Base-by-base conservation (phyloP, 2,329 filamentous ascomycete genomes). In the Paraphaeosphaeria minitans region DNA sequence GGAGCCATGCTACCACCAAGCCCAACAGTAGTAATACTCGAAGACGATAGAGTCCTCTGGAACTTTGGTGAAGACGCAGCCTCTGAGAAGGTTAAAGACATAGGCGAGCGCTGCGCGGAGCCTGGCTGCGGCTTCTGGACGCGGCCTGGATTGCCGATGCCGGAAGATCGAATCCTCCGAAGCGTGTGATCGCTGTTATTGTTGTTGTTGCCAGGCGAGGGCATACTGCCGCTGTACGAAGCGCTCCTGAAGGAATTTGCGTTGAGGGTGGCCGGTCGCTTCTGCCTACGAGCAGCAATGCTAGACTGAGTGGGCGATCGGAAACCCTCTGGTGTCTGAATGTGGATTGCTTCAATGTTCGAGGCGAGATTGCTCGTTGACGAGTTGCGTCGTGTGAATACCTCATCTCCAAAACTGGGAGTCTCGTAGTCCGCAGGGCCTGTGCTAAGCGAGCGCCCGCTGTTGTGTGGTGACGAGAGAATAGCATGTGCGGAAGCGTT, bases 71-170 rank as follows among this genome's bases (percentile, higher is more conserved):
- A 81, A n/a, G 77, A 75, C 58, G 79, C 79, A 57, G 79, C 77
- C n/a, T 82, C 79, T 5, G 77, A 73, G 60, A 83, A 83, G 35
- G 75, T 79, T 54, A 76, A 73, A 35, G 74, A 71, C 68, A 82
- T 73, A 22, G 81, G 81, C 21, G 81, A 83, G 13, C 80, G 77
- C 64, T 83, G 81, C 22, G 80, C 77, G 22, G 80, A 79, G 48
- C 79, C 77, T 27, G 77, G 71, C 35, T 68, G 73, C 1, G 75
- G 71, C 61, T 83, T 83, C 60, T 81, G 79, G 24, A 83, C 75
- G 46, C 81, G 79, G 19, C 81, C 80, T 27, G 71, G 75, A 56
- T 77, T 79, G n/a, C 74, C 63, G 56, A 82, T 74, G 12, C 79
- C 79, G 47, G 77, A 79, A 13, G 81, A 83, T 52, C 80, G 74